phyloP scores from a whole-genome alignment of 2,329 filamentous ascomycete genomes.

The Septoria petroselini region DNA sequence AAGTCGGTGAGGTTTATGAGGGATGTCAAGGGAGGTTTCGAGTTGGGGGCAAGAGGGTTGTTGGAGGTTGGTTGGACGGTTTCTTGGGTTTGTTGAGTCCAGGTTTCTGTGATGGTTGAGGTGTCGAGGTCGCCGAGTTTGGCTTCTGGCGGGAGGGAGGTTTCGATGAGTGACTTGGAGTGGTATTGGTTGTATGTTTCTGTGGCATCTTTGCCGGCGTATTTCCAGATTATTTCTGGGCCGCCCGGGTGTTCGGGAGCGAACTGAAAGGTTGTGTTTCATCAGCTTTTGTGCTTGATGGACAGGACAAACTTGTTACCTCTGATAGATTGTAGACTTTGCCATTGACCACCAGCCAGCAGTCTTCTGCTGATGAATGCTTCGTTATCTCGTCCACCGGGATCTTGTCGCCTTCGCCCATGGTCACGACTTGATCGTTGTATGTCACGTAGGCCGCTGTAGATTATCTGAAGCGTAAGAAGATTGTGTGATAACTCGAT shows the following conservation, averaged over 20 bases:
- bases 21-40: constrained; percentile 47
- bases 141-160: constrained; percentile 44
- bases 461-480: too few relatives aligned
- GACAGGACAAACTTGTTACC: background rate
- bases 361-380: constrained; percentile 38
- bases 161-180: constrained; percentile 43
- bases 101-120: constrained; percentile 33
- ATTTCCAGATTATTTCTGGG: constrained; percentile 51
- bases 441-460: too few relatives aligned
- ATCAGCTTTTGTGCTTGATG: background rate
- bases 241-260: constrained; percentile 62
- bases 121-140: constrained; percentile 40
- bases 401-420: constrained; percentile 18
- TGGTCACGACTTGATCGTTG: too few relatives aligned
- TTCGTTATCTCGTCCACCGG: constrained; percentile 36
- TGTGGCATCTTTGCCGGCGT: constrained; percentile 56
- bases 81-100: constrained; percentile 34
- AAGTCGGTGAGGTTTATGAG: constrained; percentile 51
- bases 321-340: constrained; percentile 66
- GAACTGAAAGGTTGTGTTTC: constrained; percentile 46
- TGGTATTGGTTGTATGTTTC: constrained; percentile 55
- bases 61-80: constrained; percentile 27
- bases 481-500: too few relatives aligned
- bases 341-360: constrained; percentile 67
- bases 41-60: constrained; percentile 31